These are phyloP conservation scores for Cymbopogon citratus DNA, from an alignment of 176 grass and related monocot genomes.

Conservation along the genomic window DNA sequence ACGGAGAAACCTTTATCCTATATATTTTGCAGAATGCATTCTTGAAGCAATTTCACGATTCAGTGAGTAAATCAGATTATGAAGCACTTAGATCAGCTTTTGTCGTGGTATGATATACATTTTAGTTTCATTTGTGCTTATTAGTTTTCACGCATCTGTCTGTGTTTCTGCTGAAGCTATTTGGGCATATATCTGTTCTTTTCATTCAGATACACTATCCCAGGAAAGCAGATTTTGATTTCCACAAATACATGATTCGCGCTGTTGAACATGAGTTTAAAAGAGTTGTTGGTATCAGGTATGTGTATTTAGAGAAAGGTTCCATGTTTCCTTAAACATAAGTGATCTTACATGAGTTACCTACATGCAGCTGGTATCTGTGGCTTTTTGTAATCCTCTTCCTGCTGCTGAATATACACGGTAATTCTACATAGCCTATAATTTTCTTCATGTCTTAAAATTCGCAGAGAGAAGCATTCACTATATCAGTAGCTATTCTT, in stretches of 20 bases:
- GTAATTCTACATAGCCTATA: slow-evolving; percentile 30
- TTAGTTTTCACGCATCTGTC: slow-evolving; percentile 12
- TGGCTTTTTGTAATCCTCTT: slow-evolving; percentile 87
- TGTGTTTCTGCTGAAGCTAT: neutral
- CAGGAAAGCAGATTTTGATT: slow-evolving; percentile 35
- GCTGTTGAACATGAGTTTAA: slow-evolving; percentile 86
- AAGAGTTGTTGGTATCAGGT: slow-evolving; percentile 85
- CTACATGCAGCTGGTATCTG: slow-evolving; percentile 72
- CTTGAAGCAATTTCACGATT: slow-evolving; percentile 73
- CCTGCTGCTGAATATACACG: slow-evolving; percentile 83
- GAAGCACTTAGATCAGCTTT: slow-evolving; percentile 76
- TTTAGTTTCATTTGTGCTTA: slow-evolving; percentile 11
- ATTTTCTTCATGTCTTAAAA: neutral
- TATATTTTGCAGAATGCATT: slow-evolving; percentile 72
- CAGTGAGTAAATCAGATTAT: slow-evolving; percentile 89
- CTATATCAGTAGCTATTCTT: neutral
- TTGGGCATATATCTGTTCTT: slow-evolving; percentile 10
- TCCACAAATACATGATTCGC: slow-evolving; percentile 68
- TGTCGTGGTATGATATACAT: slow-evolving; percentile 45
- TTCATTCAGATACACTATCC: slow-evolving; percentile 47
- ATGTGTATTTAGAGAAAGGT: slow-evolving; percentile 21
- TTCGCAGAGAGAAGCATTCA: neutral
- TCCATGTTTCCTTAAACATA: slow-evolving; percentile 22
- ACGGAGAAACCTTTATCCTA: neutral
- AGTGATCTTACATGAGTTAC: slow-evolving; percentile 2